Base-by-base conservation (phyloP, 306 rosid genomes). In the Lupinus albus region DNA sequence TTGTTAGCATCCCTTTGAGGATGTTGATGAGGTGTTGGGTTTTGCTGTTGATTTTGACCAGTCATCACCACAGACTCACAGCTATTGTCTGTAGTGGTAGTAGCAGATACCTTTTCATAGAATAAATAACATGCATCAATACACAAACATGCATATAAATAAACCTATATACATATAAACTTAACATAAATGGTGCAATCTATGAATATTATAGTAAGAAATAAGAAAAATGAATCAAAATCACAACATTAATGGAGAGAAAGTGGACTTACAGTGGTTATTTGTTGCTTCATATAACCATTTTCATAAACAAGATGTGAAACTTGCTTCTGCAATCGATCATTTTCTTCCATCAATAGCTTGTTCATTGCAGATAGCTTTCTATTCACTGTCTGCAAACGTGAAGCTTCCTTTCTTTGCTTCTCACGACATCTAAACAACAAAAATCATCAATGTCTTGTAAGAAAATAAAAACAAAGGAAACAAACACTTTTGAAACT, bases 61-160 rank as follows among this genome's bases (percentile, higher is more conserved):
- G 88, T 93, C 94, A 93, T 80, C 83, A 93, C 98, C 89, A 93
- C 98, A 83, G 98, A 93, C 89, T 93, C 97, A 80, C 98, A 93
- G 91, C 97, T 93, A 82, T 83, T 88, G 85, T 93, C 97, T 71
- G 98, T 89, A 76, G 98, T 89, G 79, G 97, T 89, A 54, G 89
- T 84, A 54, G 89, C 91, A 79, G 96, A 80, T 39, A 83, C 86
- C 98, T 93, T 62, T 47, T 46, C 46, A 75, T 14, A 9, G 13
- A 21, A 25, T 1, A 61, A 32, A 77, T 21, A 1, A 53, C 64
- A 63, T 41, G 17, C n/a, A 4, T 32, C 15, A 51, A 1, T 15
- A 48, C 56, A 49, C 4, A 12, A 4, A 59, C 2, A 44, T 7
- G 4, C 33, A 1, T 1, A 32, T 32, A 32, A 0, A 33, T 6